Percentiles rank a stretch among this genome's conserved stretches.
These are phyloP conservation scores for Aspergillus sp. DNA, from an alignment of 2,329 filamentous ascomycete genomes.

Conservation along the genomic window DNA sequence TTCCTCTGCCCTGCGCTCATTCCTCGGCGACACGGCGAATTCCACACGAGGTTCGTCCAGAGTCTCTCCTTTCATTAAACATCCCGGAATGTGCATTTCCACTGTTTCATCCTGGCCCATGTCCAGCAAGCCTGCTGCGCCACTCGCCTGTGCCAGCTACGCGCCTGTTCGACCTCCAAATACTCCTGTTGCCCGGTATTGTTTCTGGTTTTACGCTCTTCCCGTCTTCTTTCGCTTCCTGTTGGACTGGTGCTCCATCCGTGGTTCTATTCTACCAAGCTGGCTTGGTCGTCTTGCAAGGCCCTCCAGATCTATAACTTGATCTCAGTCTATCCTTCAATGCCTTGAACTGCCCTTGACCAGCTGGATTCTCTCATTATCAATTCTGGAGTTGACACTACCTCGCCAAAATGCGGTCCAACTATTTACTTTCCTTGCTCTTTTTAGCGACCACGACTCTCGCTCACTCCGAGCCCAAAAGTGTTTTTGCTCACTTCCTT, in stretches of 20 bases:
- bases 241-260: background rate
- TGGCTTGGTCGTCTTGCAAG: slow-evolving; percentile 2
- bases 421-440: slow-evolving; percentile 9
- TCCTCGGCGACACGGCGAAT: no score
- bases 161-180: no score
- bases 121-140: no score
- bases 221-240: background rate
- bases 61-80: background rate
- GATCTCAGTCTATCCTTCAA: slow-evolving; percentile 1
- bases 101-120: no score
- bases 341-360: background rate
- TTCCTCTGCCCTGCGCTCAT: no score
- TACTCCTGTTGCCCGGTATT: no score
- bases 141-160: no score
- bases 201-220: background rate
- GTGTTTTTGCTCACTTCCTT: slow-evolving; percentile 28
- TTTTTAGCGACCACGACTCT: slow-evolving; percentile 3
- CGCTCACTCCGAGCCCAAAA: slow-evolving; percentile 12
- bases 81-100: no score
- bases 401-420: slow-evolving; percentile 6
- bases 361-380: background rate
- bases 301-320: slow-evolving; percentile 1
- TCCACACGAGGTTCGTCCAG: background rate
- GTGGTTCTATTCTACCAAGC: slow-evolving; percentile 1
- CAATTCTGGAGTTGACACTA: no score